Evolutionary conservation across 1,139 yeast genomes (phyloP), one percentile per base, ranked within the genome.

Genomic region (Hemisphaericaspora subhashii): DNA sequence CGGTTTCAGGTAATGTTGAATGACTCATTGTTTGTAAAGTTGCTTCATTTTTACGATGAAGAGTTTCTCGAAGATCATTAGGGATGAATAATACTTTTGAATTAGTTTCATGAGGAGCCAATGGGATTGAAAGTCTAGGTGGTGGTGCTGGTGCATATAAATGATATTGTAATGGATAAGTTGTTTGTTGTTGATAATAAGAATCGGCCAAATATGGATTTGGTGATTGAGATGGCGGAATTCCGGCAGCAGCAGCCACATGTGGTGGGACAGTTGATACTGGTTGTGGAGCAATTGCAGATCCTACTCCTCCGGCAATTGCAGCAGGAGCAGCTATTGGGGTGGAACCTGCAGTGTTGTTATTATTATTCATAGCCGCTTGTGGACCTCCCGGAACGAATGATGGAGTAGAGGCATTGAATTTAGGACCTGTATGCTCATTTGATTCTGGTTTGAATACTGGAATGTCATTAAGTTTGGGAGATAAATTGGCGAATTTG

Each of bases 111-210:
- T 88, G 80, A 1, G 86, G 78, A 31, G 77, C 74, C 45, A 84
- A 64, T 4, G 83, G 81, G 8, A 77, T 62, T 14, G 74, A 68
- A 42, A 80, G 62, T 47, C 86, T 79, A 20, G 90, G 90, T 4
- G 95, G 94, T 3, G 95, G 87, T 14, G 79, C 77, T 1, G 98
- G 97, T 0, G 97, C 95, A 60, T 90, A 90, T 35, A 89, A 64
- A 60, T 90, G 96, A 55, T 87, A 86, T 53, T 89, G 92, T 36
- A 88, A 66, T 1, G 96, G 92, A 50, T 71, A 83, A 34, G 63
- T 51, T 12, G 40, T 22, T 23, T 38, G 39, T 10, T 21, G 35
- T 5, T 17, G n/a, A 13, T 18, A 27, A 10, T 18, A 35, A 20
- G n/a, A 14, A 23, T 35, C 38, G 5, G 30, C 23, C 17, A 22